Conservation (phyloP, 768 basidiomycete genomes). For the Mycena rebaudengoi region DNA sequence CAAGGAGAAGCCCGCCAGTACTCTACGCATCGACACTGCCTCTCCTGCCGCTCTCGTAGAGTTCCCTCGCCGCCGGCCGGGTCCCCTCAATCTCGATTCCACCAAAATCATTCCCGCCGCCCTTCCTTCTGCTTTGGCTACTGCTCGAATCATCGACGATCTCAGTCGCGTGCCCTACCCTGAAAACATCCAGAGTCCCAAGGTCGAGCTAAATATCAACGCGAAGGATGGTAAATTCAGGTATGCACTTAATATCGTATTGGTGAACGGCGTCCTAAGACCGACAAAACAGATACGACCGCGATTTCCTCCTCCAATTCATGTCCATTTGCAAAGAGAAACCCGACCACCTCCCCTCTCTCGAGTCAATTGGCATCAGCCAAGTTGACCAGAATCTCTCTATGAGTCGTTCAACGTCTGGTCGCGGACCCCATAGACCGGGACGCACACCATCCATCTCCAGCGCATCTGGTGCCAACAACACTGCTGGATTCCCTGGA, state of each 20-base stretch:
- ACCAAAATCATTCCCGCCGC: slow-evolving; percentile 53
- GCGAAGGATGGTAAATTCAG: slow-evolving; percentile 91
- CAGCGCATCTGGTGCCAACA: slow-evolving; percentile 14
- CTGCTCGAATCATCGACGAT: slow-evolving; percentile 88
- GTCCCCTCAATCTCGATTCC: slow-evolving; percentile 73
- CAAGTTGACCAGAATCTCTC: slow-evolving; percentile 66
- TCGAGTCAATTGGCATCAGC: slow-evolving; percentile 92
- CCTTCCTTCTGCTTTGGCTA: slow-evolving; percentile 74
- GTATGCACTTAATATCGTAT: slow-evolving; percentile 45
- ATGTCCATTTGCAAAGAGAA: slow-evolving; percentile 95
- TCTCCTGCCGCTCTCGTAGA: slow-evolving; percentile 48
- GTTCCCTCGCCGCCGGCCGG: slow-evolving; percentile 65
- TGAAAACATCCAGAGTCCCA: slow-evolving; percentile 82
- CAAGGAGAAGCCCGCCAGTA: slow-evolving; percentile 55
- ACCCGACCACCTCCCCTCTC: slow-evolving; percentile 87
- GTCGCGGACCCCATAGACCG: slow-evolving; percentile 69
- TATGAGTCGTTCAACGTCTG: slow-evolving; percentile 63
- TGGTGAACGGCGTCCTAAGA: not conserved
- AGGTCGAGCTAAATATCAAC: slow-evolving; percentile 83
- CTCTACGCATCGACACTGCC: slow-evolving; percentile 73
- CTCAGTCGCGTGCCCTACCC: slow-evolving; percentile 83
- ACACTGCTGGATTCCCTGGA: slow-evolving; percentile 49
- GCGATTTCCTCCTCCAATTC: slow-evolving; percentile 97
- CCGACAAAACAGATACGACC: slow-evolving; percentile 77
- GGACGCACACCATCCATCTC: slow-evolving; percentile 53